These are phyloP conservation scores for Saccharomyces mikatae DNA, from an alignment of 805 yeast species.

Conservation along the genomic window DNA sequence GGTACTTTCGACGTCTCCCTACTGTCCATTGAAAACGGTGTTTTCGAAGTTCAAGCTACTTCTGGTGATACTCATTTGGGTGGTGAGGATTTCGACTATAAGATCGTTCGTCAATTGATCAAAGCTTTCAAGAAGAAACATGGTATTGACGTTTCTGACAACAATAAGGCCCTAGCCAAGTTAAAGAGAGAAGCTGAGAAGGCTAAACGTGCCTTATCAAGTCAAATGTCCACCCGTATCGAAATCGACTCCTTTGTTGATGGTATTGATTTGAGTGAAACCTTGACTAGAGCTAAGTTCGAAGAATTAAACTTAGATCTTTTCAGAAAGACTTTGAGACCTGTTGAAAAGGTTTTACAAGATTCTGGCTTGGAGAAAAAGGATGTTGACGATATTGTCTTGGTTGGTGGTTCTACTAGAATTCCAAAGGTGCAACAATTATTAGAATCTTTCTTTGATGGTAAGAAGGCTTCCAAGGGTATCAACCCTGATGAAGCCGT, in stretches of 20 bases:
- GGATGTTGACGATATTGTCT: conserved; percentile 88
- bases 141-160: conserved; percentile 70
- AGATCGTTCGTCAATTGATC: conserved; percentile 79
- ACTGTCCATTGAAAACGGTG: conserved; percentile 82
- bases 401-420: conserved; percentile 99
- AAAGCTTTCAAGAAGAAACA: conserved; percentile 89
- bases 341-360: conserved; percentile 90
- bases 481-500: conserved; percentile 99
- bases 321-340: conserved; percentile 90
- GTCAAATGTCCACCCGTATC: conserved; percentile 90
- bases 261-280: conserved; percentile 92
- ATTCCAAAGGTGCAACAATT: conserved; percentile 96
- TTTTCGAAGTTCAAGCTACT: conserved; percentile 86
- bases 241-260: conserved; percentile 93
- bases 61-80: conserved; percentile 97
- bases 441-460: conserved; percentile 81
- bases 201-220: conserved; percentile 93
- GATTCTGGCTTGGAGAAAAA: conserved; percentile 84
- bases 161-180: conserved; percentile 83
- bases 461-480: conserved; percentile 94
- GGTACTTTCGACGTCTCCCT: conserved; percentile 94
- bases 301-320: conserved; percentile 91
- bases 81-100: conserved; percentile 93
- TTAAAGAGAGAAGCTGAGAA: conserved; percentile 96
- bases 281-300: conserved; percentile 94